Evolutionary conservation across 176 grass and related monocot genomes (phyloP).

Genomic region (maize (Zea mays)): DNA sequence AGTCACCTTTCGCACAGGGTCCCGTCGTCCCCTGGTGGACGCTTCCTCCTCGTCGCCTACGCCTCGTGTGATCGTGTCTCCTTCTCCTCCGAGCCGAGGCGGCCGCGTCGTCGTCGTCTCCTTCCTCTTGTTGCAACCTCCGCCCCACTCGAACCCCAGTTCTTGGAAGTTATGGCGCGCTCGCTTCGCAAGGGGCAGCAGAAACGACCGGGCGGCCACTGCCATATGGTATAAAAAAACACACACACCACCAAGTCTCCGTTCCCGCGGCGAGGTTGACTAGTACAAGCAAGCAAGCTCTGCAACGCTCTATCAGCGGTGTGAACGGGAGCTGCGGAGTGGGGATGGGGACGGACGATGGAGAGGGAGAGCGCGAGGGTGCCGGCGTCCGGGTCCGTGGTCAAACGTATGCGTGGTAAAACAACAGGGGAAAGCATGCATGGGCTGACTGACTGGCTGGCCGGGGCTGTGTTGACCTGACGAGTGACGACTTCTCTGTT

Average conservation of each 20-base stretch:
- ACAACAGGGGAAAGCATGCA: too few species aligned
- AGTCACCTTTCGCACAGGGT: slow-evolving; percentile 15
- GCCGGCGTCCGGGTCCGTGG: too few species aligned
- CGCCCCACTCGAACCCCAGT: background rate
- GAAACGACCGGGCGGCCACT: background rate
- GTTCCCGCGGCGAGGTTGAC: slow-evolving; percentile 6
- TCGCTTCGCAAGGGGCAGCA: slow-evolving; percentile 18
- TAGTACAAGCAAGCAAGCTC: too few species aligned
- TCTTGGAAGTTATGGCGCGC: slow-evolving; percentile 39
- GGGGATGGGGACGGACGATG: too few species aligned
- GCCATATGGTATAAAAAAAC: background rate
- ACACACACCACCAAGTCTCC: background rate
- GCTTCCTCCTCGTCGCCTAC: slow-evolving; percentile 11
- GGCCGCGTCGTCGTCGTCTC: background rate
- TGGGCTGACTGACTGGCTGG: too few species aligned
- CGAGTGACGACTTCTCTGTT: too few species aligned
- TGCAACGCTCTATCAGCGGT: background rate
- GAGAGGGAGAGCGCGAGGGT: too few species aligned
- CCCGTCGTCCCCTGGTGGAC: background rate
- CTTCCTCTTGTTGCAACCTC: slow-evolving; percentile 3
- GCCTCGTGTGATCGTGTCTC: background rate
- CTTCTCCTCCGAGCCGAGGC: background rate
- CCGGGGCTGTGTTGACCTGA: too few species aligned
- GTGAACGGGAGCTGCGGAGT: slow-evolving; percentile 17
- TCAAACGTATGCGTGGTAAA: too few species aligned